phyloP scores from a whole-genome alignment of 2,329 filamentous ascomycete species.

The Cladorrhinum sp. region DNA sequence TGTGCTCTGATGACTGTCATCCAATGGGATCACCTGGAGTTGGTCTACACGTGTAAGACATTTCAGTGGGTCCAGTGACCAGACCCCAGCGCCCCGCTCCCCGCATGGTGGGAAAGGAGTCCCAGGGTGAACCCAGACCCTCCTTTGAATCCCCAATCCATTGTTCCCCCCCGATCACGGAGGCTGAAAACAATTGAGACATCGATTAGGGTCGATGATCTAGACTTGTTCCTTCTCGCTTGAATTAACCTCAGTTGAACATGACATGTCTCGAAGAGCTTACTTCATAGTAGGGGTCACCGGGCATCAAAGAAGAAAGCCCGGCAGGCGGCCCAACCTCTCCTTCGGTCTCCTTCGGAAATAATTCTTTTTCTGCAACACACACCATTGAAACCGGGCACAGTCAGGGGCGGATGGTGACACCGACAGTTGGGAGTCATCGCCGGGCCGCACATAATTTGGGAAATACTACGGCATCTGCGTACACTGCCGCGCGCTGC shows the following conservation, averaged over 20 bases:
- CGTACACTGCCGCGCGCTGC: background rate
- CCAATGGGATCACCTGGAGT: background rate
- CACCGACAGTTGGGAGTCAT: background rate
- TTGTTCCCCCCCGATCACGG: slow-evolving; percentile 6
- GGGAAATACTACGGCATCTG: background rate
- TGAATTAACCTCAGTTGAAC: background rate
- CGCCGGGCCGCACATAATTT: background rate
- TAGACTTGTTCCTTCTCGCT: background rate
- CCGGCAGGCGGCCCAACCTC: background rate
- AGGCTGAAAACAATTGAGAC: background rate
- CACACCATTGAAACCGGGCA: background rate
- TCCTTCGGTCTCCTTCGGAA: background rate
- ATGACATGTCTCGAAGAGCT: background rate
- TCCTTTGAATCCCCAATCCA: background rate
- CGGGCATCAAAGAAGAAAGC: background rate
- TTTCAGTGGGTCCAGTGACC: background rate
- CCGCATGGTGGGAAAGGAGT: background rate
- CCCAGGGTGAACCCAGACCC: background rate
- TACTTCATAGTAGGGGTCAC: background rate
- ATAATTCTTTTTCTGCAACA: background rate
- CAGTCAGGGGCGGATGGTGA: background rate
- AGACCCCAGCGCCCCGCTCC: background rate
- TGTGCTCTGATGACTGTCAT: background rate
- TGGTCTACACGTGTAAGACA: background rate
- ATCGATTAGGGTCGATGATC: background rate